Evolutionary conservation across 2,329 filamentous ascomycete genomes (phyloP).

Genomic region (Pseudopithomyces chartarum): DNA sequence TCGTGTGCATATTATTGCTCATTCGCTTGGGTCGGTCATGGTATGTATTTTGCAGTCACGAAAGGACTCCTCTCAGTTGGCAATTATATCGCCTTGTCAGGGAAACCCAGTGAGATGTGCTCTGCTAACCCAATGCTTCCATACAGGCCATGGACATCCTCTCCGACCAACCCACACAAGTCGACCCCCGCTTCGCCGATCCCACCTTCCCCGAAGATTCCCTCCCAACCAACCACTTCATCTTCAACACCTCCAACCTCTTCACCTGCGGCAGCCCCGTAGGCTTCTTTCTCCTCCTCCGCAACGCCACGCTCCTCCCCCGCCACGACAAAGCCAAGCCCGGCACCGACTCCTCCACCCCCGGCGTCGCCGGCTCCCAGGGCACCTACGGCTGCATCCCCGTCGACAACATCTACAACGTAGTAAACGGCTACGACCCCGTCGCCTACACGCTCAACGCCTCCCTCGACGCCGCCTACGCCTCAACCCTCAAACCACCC

Average conservation of each 20-base stretch:
- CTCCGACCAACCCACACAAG: constrained; percentile 79
- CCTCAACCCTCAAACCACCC: constrained; percentile 74
- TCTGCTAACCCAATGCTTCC: no score
- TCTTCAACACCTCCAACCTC: constrained; percentile 88
- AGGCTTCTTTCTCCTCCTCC: constrained; percentile 89
- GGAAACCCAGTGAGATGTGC: no score
- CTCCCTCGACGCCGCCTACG: constrained; percentile 81
- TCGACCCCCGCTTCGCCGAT: constrained; percentile 54
- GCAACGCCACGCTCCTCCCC: constrained; percentile 73
- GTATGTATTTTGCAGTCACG: no score
- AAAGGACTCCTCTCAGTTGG: no score
- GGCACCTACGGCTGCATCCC: constrained; percentile 88
- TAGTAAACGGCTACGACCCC: constrained; percentile 76
- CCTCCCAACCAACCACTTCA: constrained; percentile 65
- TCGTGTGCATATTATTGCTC: constrained; percentile 88
- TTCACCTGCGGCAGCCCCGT: constrained; percentile 90
- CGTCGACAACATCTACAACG: constrained; percentile 95
- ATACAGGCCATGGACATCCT: constrained; percentile 76
- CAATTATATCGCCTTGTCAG: no score
- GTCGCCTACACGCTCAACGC: constrained; percentile 94
- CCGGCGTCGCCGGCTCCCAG: constrained; percentile 72
- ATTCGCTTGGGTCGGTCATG: constrained; percentile 95
- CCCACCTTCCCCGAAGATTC: constrained; percentile 49
- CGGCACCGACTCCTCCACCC: constrained; percentile 64
- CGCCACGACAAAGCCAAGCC: constrained; percentile 77